Evolutionary conservation across 257 asterid species (phyloP).

Genomic region (Fraxinus anomala): DNA sequence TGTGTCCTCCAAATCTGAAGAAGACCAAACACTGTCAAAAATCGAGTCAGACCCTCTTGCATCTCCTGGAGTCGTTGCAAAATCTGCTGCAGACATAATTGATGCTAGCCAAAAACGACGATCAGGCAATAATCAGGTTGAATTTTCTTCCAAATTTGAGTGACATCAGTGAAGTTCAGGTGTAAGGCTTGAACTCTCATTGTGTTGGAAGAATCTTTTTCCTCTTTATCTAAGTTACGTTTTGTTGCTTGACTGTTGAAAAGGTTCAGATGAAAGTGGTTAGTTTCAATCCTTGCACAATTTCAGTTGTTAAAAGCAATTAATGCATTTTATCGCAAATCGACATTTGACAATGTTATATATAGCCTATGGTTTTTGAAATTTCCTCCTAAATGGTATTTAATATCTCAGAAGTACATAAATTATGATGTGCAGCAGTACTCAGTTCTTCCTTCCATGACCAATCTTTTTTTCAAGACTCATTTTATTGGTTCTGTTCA

Average conservation of each 20-base stretch:
- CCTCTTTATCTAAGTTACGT: not conserved
- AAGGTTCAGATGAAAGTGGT: not conserved
- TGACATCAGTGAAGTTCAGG: slow-evolving; percentile 6
- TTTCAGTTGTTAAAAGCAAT: not conserved
- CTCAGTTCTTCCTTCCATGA: slow-evolving; percentile 25
- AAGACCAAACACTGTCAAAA: slow-evolving; percentile 48
- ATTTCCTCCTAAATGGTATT: not conserved
- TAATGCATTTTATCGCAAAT: slow-evolving; percentile 1
- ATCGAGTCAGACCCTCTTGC: slow-evolving; percentile 33
- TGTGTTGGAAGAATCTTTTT: not conserved
- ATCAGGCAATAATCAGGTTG: slow-evolving; percentile 37
- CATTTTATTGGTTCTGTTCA: slow-evolving; percentile 37
- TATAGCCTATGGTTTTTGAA: slow-evolving; percentile 2
- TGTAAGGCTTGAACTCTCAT: slow-evolving; percentile 20
- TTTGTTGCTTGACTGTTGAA: not conserved
- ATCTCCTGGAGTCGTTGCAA: slow-evolving; percentile 37
- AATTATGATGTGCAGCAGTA: slow-evolving; percentile 25
- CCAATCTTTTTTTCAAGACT: slow-evolving; percentile 38
- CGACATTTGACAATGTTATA: not conserved
- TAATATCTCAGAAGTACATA: slow-evolving; percentile 5
- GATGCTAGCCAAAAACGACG: slow-evolving; percentile 30
- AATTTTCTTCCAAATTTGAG: not conserved
- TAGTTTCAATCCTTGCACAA: not conserved
- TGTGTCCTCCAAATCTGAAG: slow-evolving; percentile 46
- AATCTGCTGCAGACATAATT: slow-evolving; percentile 31